Conservation (phyloP, 139 green algal genomes). For the Chlorella vulgaris region DNA sequence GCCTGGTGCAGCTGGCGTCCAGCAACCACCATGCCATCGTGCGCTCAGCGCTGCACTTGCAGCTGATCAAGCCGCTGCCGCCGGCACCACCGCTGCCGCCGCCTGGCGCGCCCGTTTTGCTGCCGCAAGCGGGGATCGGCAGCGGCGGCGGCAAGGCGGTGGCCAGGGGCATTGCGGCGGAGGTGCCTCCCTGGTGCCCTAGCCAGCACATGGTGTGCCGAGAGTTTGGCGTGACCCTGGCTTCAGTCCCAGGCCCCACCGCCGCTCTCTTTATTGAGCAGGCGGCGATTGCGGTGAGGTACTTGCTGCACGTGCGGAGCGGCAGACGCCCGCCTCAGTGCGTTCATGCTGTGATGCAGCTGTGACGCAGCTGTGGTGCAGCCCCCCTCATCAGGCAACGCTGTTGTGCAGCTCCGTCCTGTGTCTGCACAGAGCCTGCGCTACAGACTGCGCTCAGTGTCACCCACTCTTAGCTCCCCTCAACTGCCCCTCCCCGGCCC, state of each 20-base stretch:
- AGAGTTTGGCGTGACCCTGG: conserved; percentile 36
- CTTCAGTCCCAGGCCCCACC: conserved; percentile 32
- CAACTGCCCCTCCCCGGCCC: not conserved
- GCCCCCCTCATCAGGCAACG: too few species aligned
- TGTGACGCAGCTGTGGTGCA: not conserved
- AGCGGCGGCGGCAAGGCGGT: not conserved
- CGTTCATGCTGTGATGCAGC: not conserved
- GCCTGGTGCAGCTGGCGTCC: conserved; percentile 44
- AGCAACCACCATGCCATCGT: conserved; percentile 48
- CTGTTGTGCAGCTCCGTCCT: too few species aligned
- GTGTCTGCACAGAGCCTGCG: too few species aligned
- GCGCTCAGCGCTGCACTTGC: conserved; percentile 63
- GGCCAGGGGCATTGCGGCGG: conserved; percentile 10
- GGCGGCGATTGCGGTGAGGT: conserved; percentile 69
- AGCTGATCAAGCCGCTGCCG: conserved; percentile 41
- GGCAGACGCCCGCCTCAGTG: not conserved
- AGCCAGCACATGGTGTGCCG: conserved; percentile 49
- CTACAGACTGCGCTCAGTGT: not conserved
- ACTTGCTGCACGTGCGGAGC: too few species aligned
- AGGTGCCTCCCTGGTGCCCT: conserved; percentile 50
- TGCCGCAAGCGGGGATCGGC: not conserved
- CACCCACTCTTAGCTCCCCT: not conserved
- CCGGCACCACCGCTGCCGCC: not conserved
- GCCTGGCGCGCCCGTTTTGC: not conserved
- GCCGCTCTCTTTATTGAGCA: conserved; percentile 77